Percentiles rank a stretch among this genome's conserved stretches.
Conservation (phyloP, 805 yeast species). For the Ogataea henricii region DNA sequence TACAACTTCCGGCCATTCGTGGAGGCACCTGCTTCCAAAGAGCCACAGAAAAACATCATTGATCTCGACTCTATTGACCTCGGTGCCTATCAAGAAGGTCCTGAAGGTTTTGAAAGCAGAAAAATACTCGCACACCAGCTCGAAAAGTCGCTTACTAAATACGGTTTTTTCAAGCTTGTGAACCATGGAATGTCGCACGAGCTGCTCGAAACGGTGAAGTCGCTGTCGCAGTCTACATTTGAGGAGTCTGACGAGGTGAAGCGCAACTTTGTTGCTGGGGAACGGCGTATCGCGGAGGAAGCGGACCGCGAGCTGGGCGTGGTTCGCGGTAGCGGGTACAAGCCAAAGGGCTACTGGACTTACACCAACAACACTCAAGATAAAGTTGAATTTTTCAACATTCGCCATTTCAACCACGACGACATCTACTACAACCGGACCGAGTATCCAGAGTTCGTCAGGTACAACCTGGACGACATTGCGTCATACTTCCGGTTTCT, state of each 20-base stretch:
- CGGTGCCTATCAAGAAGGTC: constrained; percentile 38
- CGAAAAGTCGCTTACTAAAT: constrained; percentile 42
- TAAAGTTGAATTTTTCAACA: constrained; percentile 46
- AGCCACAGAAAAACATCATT: constrained; percentile 24
- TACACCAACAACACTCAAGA: constrained; percentile 46
- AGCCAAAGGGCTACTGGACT: constrained; percentile 51
- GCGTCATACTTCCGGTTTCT: constrained; percentile 40
- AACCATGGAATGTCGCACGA: constrained; percentile 43
- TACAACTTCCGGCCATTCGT: constrained; percentile 35
- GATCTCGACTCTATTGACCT: constrained; percentile 41
- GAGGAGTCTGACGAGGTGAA: constrained; percentile 44
- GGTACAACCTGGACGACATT: constrained; percentile 42
- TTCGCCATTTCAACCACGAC: constrained; percentile 41
- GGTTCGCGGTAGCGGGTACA: constrained; percentile 49
- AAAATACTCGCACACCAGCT: constrained; percentile 38
- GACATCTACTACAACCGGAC: constrained; percentile 32
- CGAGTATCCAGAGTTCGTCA: constrained; percentile 44
- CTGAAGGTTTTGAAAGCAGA: constrained; percentile 35
- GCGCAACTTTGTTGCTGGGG: constrained; percentile 42
- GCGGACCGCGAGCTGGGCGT: constrained; percentile 39
- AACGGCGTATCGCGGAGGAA: constrained; percentile 28
- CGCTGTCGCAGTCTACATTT: constrained; percentile 44
- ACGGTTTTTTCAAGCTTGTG: constrained; percentile 46
- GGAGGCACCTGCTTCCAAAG: constrained; percentile 27
- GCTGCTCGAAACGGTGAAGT: constrained; percentile 37